Evolutionary conservation across 192 early-diverging fungal genomes (phyloP).

Genomic region (Backusella circina): DNA sequence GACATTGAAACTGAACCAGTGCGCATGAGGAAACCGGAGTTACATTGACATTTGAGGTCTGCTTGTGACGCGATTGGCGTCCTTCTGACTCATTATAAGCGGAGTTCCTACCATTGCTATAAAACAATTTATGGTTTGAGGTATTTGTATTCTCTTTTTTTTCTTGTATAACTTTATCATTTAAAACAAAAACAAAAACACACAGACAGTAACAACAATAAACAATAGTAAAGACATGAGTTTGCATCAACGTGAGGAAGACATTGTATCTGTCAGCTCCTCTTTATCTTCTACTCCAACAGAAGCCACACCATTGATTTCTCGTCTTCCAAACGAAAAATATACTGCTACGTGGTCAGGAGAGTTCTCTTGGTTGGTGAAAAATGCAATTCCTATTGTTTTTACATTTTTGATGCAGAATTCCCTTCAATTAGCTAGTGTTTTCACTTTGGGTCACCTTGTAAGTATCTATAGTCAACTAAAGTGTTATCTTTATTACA

Average conservation of each 20-base stretch:
- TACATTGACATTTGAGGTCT: not conserved
- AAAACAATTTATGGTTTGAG: not conserved
- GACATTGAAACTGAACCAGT: not conserved
- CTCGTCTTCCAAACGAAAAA: not conserved
- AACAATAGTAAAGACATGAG: not conserved
- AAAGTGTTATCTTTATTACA: not conserved
- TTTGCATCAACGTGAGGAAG: not conserved
- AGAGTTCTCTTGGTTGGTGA: slow-evolving; percentile 23
- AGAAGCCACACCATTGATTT: slow-evolving; percentile 1
- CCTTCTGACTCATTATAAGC: not conserved
- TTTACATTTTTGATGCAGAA: slow-evolving; percentile 67
- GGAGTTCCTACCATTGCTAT: not conserved
- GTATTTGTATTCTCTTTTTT: not conserved
- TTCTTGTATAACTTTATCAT: not conserved
- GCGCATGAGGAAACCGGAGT: not conserved
- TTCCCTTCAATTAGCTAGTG: slow-evolving; percentile 58
- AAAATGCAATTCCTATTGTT: slow-evolving; percentile 49
- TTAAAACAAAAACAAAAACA: not conserved
- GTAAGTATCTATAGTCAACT: slow-evolving; percentile 26
- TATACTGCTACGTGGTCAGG: not conserved
- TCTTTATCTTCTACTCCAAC: not conserved
- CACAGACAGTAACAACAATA: not conserved
- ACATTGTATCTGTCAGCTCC: not conserved
- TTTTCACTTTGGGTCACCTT: slow-evolving; percentile 62
- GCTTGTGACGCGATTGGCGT: not conserved